phyloP scores from a whole-genome alignment of 176 grass and related monocot genomes.

The Triticum urartu region DNA sequence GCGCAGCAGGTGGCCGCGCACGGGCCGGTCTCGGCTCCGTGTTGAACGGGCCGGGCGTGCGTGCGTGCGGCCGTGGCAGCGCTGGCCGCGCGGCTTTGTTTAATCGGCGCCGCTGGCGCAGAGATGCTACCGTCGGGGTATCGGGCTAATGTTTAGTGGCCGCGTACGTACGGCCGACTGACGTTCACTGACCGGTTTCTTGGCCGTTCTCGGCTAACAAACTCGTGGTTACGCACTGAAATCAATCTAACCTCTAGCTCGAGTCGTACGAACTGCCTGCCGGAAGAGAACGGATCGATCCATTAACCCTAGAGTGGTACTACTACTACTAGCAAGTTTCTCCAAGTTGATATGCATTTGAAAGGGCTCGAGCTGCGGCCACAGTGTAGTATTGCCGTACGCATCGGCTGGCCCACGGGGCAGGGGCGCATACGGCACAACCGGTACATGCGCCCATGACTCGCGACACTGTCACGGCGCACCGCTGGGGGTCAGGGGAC shows the following conservation, averaged over 20 bases:
- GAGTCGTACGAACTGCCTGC: not conserved
- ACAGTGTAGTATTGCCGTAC: not conserved
- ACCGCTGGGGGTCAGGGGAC: not conserved
- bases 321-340: no score
- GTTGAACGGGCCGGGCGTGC: not conserved
- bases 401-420: not conserved
- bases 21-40: not conserved
- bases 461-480: not conserved
- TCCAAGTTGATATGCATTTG: no score
- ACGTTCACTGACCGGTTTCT: not conserved
- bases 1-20: not conserved
- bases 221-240: not conserved
- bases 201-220: not conserved
- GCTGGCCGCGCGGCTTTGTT: not conserved
- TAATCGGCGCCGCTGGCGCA: not conserved
- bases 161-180: not conserved
- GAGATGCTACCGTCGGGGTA: no score
- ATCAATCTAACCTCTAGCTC: not conserved
- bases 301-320: not conserved
- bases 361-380: not conserved
- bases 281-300: not conserved
- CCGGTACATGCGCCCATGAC: conserved; percentile 32
- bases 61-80: not conserved
- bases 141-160: no score
- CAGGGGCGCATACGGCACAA: not conserved